Percentiles rank a stretch among this genome's conserved stretches.
Conservation (phyloP, 2,329 filamentous ascomycete genomes). For the Ceratocystis colombiana region DNA sequence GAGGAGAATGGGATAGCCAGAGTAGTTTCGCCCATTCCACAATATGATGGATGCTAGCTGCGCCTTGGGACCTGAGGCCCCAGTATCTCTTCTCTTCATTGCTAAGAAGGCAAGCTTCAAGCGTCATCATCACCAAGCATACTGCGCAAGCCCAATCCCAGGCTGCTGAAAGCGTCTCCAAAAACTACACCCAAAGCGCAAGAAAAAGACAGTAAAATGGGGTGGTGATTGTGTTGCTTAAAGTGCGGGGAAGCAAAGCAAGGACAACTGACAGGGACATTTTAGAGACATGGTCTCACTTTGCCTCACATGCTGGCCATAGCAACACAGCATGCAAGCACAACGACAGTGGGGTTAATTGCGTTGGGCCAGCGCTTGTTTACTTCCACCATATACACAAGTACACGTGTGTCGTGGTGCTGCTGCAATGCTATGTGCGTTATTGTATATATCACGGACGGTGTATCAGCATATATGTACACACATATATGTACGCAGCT, state of each 20-base stretch:
- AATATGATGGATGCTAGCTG: no score
- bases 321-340: slow-evolving; percentile 6
- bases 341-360: background rate
- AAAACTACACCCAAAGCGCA: background rate
- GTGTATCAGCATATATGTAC: background rate
- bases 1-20: no score
- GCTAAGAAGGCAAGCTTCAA: no score
- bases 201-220: background rate
- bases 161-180: background rate
- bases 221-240: background rate
- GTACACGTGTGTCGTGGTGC: background rate
- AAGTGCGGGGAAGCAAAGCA: slow-evolving; percentile 6
- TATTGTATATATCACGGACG: background rate
- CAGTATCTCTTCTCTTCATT: no score
- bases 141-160: background rate
- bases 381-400: background rate
- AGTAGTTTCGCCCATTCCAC: no score
- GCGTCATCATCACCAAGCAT: no score
- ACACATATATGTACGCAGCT: background rate
- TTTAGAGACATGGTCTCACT: slow-evolving; percentile 5
- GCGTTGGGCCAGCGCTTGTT: background rate
- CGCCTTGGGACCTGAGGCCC: background rate
- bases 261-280: background rate
- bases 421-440: background rate
- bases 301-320: background rate